Conservation (phyloP, 352 stramenopile species). For the Globisporangium ultimum region DNA sequence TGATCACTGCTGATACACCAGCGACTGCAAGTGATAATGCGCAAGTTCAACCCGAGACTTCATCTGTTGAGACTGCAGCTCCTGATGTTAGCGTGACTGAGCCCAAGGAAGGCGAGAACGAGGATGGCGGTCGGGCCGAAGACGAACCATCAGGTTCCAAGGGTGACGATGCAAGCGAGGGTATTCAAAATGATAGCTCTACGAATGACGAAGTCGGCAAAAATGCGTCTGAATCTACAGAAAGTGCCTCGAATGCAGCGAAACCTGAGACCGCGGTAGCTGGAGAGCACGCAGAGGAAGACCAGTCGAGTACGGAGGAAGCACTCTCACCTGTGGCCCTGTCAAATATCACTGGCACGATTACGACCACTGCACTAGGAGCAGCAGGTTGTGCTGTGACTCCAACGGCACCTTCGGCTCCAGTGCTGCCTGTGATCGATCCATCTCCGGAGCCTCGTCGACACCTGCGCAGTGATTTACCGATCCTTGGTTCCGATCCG, state of each 20-base stretch:
- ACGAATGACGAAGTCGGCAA: not conserved
- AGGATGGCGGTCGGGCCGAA: not conserved
- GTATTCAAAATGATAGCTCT: not conserved
- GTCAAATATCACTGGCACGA: not conserved
- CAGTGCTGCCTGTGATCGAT: slow-evolving; percentile 46
- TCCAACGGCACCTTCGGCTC: not conserved
- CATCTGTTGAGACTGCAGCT: not conserved
- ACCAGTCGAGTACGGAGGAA: not conserved
- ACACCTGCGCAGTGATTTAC: slow-evolving; percentile 41
- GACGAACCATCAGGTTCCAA: not conserved
- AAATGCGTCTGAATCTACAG: not conserved
- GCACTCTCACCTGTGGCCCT: not conserved
- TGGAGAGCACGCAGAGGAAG: not conserved
- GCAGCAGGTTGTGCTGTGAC: not conserved
- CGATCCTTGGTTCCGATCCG: slow-evolving; percentile 34
- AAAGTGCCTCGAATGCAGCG: not conserved
- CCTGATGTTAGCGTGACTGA: not conserved
- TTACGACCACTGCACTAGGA: not conserved
- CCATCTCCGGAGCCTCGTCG: slow-evolving; percentile 37
- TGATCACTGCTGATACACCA: not conserved
- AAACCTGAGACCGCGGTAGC: not conserved
- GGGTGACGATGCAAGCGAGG: not conserved
- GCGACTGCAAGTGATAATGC: not conserved
- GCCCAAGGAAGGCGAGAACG: not conserved
- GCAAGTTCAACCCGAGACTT: too few species aligned